Conservation (phyloP, 2,329 filamentous ascomycete genomes). For the Phialophora macrospora region DNA sequence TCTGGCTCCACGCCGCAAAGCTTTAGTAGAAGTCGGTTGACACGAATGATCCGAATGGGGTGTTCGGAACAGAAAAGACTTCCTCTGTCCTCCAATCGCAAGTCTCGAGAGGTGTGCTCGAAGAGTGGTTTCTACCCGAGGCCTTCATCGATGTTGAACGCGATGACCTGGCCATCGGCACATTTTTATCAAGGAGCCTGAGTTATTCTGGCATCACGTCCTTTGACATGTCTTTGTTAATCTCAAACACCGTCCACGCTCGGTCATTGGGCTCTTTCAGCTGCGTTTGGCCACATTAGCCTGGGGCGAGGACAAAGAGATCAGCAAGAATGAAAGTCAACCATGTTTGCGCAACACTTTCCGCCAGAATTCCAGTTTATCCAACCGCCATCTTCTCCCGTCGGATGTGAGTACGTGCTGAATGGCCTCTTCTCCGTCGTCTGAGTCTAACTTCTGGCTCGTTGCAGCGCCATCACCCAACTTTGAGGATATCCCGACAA, state of each 20-base stretch:
- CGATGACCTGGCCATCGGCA: slow-evolving; percentile 35
- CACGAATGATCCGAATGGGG: background rate
- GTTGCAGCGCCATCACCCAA: slow-evolving; percentile 29
- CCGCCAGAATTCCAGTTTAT: background rate
- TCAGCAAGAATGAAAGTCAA: slow-evolving; percentile 9
- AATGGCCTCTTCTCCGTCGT: slow-evolving; percentile 12
- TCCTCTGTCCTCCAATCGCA: background rate
- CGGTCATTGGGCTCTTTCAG: background rate
- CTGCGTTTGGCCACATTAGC: background rate
- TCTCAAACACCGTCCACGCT: background rate
- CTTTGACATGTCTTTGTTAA: background rate
- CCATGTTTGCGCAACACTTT: background rate
- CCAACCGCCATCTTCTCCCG: slow-evolving; percentile 3
- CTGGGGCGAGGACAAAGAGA: slow-evolving; percentile 4
- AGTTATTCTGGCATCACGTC: background rate
- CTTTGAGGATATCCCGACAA: slow-evolving; percentile 31
- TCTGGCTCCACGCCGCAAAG: background rate
- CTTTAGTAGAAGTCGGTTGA: background rate
- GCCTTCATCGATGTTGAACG: background rate
- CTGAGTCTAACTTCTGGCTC: slow-evolving; percentile 24
- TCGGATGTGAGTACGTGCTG: slow-evolving; percentile 2
- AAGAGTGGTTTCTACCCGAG: background rate
- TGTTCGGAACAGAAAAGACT: background rate
- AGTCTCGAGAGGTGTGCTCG: background rate
- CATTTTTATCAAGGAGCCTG: background rate